Evolutionary conservation across 495 filamentous ascomycete genomes (phyloP).

Genomic region (Penicillium manginii): DNA sequence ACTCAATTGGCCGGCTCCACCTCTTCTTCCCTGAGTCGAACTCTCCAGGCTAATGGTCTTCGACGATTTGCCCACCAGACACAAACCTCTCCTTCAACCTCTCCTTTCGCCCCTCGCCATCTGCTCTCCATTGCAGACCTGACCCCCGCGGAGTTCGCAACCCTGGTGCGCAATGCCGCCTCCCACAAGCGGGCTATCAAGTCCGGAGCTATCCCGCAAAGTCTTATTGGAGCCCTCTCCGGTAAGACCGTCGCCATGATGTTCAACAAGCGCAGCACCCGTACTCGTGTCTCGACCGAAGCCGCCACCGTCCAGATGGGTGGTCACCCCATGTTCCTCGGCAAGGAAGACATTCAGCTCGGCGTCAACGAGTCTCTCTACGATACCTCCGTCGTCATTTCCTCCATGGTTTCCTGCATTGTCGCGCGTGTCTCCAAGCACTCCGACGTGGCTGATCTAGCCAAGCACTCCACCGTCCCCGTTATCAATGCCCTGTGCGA

Average conservation of each 20-base stretch:
- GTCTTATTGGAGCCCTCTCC: slow-evolving; percentile 57
- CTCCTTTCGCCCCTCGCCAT: slow-evolving; percentile 70
- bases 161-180: slow-evolving; percentile 79
- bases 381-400: slow-evolving; percentile 87
- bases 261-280: slow-evolving; percentile 92
- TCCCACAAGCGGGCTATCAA: slow-evolving; percentile 79
- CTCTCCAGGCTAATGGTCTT: slow-evolving; percentile 37
- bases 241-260: slow-evolving; percentile 91
- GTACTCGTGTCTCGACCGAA: slow-evolving; percentile 92
- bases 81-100: slow-evolving; percentile 40
- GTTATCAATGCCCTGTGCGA: slow-evolving; percentile 94
- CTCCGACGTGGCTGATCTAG: slow-evolving; percentile 76
- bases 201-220: slow-evolving; percentile 62
- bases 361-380: slow-evolving; percentile 93
- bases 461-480: slow-evolving; percentile 80
- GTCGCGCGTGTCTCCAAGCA: slow-evolving; percentile 88
- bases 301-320: slow-evolving; percentile 79
- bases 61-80: slow-evolving; percentile 44
- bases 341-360: slow-evolving; percentile 92
- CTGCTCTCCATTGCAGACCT: slow-evolving; percentile 90
- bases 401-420: slow-evolving; percentile 88
- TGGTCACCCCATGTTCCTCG: slow-evolving; percentile 94
- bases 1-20: slow-evolving; percentile 38
- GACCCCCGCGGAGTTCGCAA: slow-evolving; percentile 73
- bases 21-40: slow-evolving; percentile 37